Conservation (phyloP, 768 basidiomycete species). For the Lactifluus echinatus region DNA sequence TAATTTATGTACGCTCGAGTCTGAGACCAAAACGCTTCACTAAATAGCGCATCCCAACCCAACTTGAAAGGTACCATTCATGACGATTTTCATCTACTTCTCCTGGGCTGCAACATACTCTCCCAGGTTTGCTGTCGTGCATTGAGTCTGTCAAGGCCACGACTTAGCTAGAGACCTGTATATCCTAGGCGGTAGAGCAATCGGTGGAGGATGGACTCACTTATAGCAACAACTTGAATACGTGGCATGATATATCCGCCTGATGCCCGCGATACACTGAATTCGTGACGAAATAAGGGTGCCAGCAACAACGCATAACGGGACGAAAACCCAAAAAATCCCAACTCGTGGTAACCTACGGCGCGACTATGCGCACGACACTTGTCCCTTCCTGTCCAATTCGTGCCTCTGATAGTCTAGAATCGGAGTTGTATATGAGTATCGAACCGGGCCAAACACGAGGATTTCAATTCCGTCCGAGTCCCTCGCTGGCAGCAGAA, state of each 20-base stretch:
- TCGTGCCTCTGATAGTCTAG: too few relatives aligned
- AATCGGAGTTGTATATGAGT: too few relatives aligned
- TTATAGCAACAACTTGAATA: too few relatives aligned
- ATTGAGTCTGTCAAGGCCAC: constrained; percentile 49
- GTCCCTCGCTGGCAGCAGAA: constrained; percentile 44
- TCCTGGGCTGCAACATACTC: constrained; percentile 58
- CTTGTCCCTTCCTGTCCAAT: too few relatives aligned
- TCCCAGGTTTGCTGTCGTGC: constrained; percentile 56
- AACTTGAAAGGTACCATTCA: too few relatives aligned
- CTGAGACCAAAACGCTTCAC: constrained; percentile 22
- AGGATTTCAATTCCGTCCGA: constrained; percentile 50
- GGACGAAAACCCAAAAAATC: too few relatives aligned
- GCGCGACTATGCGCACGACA: too few relatives aligned
- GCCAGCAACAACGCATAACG: too few relatives aligned
- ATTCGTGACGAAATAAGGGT: constrained; percentile 40
- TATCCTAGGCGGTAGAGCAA: constrained; percentile 52
- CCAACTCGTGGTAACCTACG: too few relatives aligned
- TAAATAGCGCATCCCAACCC: constrained; percentile 43
- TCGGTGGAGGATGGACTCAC: too few relatives aligned
- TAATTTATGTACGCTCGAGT: too few relatives aligned
- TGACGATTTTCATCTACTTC: constrained; percentile 49
- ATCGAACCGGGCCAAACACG: constrained; percentile 45
- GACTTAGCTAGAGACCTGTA: constrained; percentile 66
- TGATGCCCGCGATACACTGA: constrained; percentile 45
- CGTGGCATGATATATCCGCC: too few relatives aligned